A percentile compares a stretch with the other conserved stretches of the same genome.
phyloP scores from a whole-genome alignment of 2,329 filamentous ascomycete species.

The Colletotrichum sp. region DNA sequence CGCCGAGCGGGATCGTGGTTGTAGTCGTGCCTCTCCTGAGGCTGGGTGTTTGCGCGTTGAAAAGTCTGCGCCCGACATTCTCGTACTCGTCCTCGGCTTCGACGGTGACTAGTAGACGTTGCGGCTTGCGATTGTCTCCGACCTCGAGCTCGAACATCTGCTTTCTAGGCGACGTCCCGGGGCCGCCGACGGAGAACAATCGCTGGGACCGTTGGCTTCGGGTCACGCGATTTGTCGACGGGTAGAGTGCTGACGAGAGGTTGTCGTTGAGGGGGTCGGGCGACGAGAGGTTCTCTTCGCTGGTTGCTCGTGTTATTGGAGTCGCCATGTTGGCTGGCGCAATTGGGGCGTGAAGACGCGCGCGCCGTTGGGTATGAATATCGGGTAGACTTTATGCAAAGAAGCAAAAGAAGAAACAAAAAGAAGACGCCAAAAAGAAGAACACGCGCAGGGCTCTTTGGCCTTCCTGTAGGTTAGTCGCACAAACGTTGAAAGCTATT shows the following conservation, averaged over 20 bases:
- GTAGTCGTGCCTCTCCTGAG: conserved; percentile 47
- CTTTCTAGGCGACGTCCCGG: conserved; percentile 53
- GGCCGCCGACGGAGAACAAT: conserved; percentile 36
- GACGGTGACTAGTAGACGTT: conserved; percentile 59
- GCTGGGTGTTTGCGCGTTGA: conserved; percentile 46
- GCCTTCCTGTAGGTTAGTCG: conserved; percentile 1
- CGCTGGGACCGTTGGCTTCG: conserved; percentile 46
- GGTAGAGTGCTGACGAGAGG: conserved; percentile 33
- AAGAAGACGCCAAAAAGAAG: neutral
- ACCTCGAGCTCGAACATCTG: conserved; percentile 62
- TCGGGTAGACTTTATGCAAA: neutral
- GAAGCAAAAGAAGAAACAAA: neutral
- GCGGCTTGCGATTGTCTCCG: conserved; percentile 52
- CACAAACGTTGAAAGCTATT: conserved; percentile 5
- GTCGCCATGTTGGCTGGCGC: conserved; percentile 35
- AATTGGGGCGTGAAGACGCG: neutral
- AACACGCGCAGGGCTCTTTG: neutral
- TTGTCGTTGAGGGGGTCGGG: conserved; percentile 54
- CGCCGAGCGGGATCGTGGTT: conserved; percentile 55
- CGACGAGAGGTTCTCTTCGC: conserved; percentile 51
- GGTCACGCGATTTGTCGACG: conserved; percentile 39
- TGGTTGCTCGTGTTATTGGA: conserved; percentile 24
- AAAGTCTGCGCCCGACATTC: conserved; percentile 41
- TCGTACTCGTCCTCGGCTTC: conserved; percentile 45
- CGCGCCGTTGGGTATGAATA: neutral